Base-by-base conservation (phyloP, 2,329 filamentous ascomycete genomes). In the Neofusicoccum cordaticola region DNA sequence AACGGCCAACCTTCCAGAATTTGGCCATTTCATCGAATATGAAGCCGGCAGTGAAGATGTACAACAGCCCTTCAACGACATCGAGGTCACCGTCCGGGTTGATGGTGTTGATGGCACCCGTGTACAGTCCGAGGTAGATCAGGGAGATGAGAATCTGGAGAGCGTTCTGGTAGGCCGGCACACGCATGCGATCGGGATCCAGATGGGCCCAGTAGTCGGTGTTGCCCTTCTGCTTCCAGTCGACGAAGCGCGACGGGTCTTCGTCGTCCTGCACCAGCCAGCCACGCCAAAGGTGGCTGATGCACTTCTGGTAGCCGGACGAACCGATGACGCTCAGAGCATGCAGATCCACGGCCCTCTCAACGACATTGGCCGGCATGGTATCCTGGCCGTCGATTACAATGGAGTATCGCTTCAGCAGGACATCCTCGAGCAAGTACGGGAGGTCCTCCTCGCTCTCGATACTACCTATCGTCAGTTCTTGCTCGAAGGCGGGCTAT, bases 211-310 rank as follows among this genome's bases (percentile, higher is more conserved):
- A 86, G 77, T 95, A 96, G 50, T 83, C 85, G 1, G 87, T 88
- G 74, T 93, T 91, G 66, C 89, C 91, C 74, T 92, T 92, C 66
- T 92, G 84, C 70, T 89, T 87, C 81, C 96, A 99, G 73, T 93
- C 89, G 62, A 97, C 85, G 74, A 99, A 99, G 61, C 88, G 88
- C n/a, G 89, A 88, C 0, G 94, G 90, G 70, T 98, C 93, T 57
- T 93, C 85, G 71, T 97, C 93, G 69, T 97, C 92, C 75, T 99
- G 95, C n/a, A 97, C 88, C 8, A 98, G 83, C 95, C 95, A 99
- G 22, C 95, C 95, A 67, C 88, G 87, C 95, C 95, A 99, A 8
- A 99, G 87, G 73, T 96, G 92, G 67, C 85, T 87, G 72, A 98
- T 92, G 74, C 94, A 98, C 79, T 96, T 97, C 71, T 98, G 95